Percentiles rank a stretch among this genome's conserved stretches.
phyloP scores from a whole-genome alignment of 2,329 filamentous ascomycete genomes.

The Aureobasidium lini region DNA sequence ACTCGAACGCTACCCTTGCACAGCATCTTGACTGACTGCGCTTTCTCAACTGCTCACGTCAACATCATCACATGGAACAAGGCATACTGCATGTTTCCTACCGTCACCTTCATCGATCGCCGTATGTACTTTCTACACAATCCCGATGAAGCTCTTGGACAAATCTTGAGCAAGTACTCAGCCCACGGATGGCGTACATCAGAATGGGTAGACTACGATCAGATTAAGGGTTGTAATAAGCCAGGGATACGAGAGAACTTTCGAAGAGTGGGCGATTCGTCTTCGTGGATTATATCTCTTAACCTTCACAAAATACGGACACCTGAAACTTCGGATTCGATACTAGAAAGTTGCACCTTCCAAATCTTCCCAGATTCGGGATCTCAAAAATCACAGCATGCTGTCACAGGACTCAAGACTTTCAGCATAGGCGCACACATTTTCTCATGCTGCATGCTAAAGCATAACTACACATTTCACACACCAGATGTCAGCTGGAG shows the following conservation, averaged over 20 bases:
- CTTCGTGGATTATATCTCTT: slow-evolving; percentile 4
- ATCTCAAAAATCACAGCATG: not conserved
- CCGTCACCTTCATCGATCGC: slow-evolving; percentile 7
- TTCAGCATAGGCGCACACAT: not conserved
- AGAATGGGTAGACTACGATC: slow-evolving; percentile 3
- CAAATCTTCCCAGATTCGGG: not conserved
- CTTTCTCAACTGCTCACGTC: slow-evolving; percentile 12
- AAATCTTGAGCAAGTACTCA: not conserved
- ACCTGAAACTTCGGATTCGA: not conserved
- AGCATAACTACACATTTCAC: slow-evolving; percentile 2
- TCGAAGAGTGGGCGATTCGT: slow-evolving; percentile 2
- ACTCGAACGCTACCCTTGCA: slow-evolving; percentile 3
- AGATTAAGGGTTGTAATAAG: not conserved
- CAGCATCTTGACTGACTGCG: slow-evolving; percentile 6
- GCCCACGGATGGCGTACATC: slow-evolving; percentile 3
- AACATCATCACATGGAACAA: slow-evolving; percentile 14
- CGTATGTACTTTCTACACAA: slow-evolving; percentile 3
- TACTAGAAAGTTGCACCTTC: slow-evolving; percentile 7
- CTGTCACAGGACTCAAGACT: not conserved
- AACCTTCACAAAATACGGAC: not conserved
- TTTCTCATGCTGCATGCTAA: slow-evolving; percentile 10
- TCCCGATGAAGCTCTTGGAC: slow-evolving; percentile 1
- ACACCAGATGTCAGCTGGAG: not conserved
- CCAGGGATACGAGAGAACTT: not conserved
- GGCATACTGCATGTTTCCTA: slow-evolving; percentile 13